Conservation (phyloP, 2,329 filamentous ascomycete genomes). For the Botryotinia calthae region DNA sequence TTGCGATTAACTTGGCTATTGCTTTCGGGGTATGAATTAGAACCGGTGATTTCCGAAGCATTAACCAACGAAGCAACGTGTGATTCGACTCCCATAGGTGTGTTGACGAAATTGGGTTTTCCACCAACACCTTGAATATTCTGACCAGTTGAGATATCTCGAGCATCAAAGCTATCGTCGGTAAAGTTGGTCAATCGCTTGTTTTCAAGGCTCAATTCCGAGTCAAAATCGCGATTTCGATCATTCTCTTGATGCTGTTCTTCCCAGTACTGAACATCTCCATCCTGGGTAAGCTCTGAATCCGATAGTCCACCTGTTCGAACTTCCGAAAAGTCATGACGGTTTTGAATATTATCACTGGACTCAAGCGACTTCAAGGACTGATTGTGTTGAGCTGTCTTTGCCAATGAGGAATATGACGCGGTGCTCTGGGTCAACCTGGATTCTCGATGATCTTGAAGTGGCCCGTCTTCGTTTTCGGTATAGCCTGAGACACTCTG, state of each 20-base stretch:
- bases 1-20: slow-evolving; percentile 40
- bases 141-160: slow-evolving; percentile 61
- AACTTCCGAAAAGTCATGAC: slow-evolving; percentile 38
- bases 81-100: slow-evolving; percentile 74
- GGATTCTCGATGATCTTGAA: slow-evolving; percentile 52
- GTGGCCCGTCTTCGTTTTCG: slow-evolving; percentile 56
- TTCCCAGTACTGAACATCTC: slow-evolving; percentile 39
- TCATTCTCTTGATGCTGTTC: slow-evolving; percentile 39
- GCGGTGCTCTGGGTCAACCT: slow-evolving; percentile 51
- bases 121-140: slow-evolving; percentile 68
- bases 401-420: slow-evolving; percentile 62
- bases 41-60: slow-evolving; percentile 70
- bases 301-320: slow-evolving; percentile 39
- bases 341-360: slow-evolving; percentile 34
- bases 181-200: slow-evolving; percentile 53
- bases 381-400: slow-evolving; percentile 50
- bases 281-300: slow-evolving; percentile 47
- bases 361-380: slow-evolving; percentile 52
- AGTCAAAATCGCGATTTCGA: slow-evolving; percentile 50
- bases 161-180: slow-evolving; percentile 54
- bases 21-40: slow-evolving; percentile 47
- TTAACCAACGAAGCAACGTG: slow-evolving; percentile 83
- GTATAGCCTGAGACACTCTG: slow-evolving; percentile 89
- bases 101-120: slow-evolving; percentile 75
- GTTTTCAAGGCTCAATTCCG: slow-evolving; percentile 55